Evolutionary conservation across 2,329 filamentous ascomycete species (phyloP), one percentile per base, ranked within the genome.

Genomic region (Fusarium sp.): DNA sequence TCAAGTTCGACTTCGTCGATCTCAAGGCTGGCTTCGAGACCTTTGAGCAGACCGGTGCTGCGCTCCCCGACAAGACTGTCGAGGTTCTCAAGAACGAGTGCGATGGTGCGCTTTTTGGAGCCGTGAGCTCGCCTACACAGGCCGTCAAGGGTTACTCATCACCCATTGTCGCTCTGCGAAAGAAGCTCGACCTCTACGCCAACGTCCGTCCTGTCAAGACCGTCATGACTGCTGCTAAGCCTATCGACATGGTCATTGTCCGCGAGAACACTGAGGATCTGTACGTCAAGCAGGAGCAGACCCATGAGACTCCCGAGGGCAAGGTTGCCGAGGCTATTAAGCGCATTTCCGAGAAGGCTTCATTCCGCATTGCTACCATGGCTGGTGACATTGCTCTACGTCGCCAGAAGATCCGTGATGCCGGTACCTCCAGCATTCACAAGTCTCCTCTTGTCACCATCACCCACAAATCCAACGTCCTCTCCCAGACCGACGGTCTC

Each of bases 261-360:
- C 93, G 96, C 73, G 96, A 99, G 84, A 99, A 99, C 86, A 99
- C 96, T 35, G 96, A 99, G 85, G 96, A 99, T 81, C 88, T 99
- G 42, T 97, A 97, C 83, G 95, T 99, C 77, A 98, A 98, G 86
- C 93, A 98, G 82, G 96, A 99, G 86, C 91, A 87, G 81, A 98
- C 94, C 26, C 91, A 89, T 80, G 89, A 93, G 58, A 90, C 88
- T 35, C 86, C 91, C 38, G 88, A 93, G 66, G 91, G 92, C 81
- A 95, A 94, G 85, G 92, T 98, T 63, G 95, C 96, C 71, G 95
- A 98, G 85, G 96, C 96, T 49, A 95, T 98, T 85, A 99, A 99
- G 89, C 93, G 95, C 78, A 99, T 99, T 79, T 93, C 93, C 15
- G 91, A 97, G 83, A 91, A 88, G 71, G 96, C 96, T 23, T 93